Evolutionary conservation across 495 filamentous ascomycete genomes (phyloP).

Genomic region (Choiromyces venosus): DNA sequence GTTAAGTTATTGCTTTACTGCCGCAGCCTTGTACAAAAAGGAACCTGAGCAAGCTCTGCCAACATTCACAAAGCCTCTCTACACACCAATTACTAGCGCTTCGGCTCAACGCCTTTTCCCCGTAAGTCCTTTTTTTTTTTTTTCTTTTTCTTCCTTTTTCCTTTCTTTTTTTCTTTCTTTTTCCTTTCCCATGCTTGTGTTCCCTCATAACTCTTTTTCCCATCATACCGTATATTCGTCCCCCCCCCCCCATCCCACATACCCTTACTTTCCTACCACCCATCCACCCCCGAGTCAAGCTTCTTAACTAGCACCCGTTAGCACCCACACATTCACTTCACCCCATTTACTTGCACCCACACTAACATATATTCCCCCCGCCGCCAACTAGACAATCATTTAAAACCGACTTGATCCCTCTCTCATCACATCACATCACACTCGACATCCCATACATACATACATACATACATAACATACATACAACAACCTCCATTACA

Average conservation of each 20-base stretch:
- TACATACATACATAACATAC: background rate
- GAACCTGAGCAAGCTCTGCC: background rate
- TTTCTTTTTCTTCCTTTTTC: background rate
- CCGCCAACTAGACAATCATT: background rate
- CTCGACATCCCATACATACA: background rate
- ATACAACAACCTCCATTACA: background rate
- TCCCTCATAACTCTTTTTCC: background rate
- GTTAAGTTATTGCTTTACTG: background rate
- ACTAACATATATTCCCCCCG: background rate
- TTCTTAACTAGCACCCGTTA: conserved; percentile 2
- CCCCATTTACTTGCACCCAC: background rate
- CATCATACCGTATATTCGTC: background rate
- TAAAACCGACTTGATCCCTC: background rate
- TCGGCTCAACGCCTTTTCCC: background rate
- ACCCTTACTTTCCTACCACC: background rate
- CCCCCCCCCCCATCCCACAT: background rate
- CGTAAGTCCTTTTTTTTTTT: background rate
- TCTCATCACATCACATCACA: background rate
- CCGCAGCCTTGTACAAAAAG: background rate
- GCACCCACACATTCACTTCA: conserved; percentile 1
- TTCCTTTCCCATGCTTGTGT: background rate
- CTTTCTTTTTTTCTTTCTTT: background rate
- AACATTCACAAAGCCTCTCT: background rate
- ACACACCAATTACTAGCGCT: background rate
- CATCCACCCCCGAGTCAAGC: background rate